Evolutionary conservation across 2,329 filamentous ascomycete genomes (phyloP), one percentile per base, ranked within the genome.

Genomic region (Colletotrichum lini): DNA sequence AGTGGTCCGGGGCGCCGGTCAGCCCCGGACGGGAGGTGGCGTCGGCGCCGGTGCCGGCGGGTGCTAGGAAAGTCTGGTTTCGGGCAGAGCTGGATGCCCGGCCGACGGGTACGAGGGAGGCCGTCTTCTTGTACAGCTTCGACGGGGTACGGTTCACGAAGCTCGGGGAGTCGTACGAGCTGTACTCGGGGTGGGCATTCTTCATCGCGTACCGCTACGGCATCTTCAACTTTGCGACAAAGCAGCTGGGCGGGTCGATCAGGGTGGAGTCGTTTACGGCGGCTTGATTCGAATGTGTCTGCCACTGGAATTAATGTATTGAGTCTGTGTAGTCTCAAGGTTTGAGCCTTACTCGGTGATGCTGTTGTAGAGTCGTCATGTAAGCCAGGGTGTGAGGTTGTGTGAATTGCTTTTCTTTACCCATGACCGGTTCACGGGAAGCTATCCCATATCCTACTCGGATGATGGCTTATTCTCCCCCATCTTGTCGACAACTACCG

Each of bases 151-250:
- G 66, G 0, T 78, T 76, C 23, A 60, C 77, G 72, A 12, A 72
- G 65, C 16, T 77, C 81, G 47, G 86, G 77, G 9, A 73, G 0
- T 73, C 78, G 0, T 83, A 81, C 12, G 75, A 77, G 6, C 73
- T 88, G 73, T 81, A 79, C 69, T 83, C 75, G 16, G 78, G 80
- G 10, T 88, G 85, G 84, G 73, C 79, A 4, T 86, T 82, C 75
- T 88, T 87, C 61, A 82, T 85, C 69, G 86, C 84, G 0, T 87
- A 87, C 69, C 79, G 85, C 0, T 87, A 79, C 73, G 85, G 82
- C 0, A 83, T 87, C 18, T 87, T 88, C 73, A 87, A 87, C 73
- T 85, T 80, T 77, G 85, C 84, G 0, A 86, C 85, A 4, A 79
- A 78, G 49, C 76, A 74, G 0, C 73, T 85, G 6, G 85, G 85